Evolutionary conservation across 2,329 filamentous ascomycete species (phyloP).

Genomic region (Epicoccum sorghinum): DNA sequence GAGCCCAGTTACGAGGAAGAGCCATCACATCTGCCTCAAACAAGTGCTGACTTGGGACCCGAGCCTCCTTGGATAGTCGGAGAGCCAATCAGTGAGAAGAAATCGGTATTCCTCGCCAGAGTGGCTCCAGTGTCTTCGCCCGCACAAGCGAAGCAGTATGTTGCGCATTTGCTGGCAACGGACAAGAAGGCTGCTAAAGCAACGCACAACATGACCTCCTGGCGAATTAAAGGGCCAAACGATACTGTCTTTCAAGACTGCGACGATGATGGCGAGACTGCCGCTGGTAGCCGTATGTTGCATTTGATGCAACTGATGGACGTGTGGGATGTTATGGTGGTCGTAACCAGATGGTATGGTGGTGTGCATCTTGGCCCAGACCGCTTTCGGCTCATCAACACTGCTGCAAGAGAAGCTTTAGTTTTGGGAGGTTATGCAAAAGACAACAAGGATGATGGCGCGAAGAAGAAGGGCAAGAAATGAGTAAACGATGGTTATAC

Average conservation of each 20-base stretch:
- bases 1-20: constrained; percentile 14
- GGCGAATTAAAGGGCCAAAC: constrained; percentile 73
- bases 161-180: constrained; percentile 77
- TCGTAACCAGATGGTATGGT: constrained; percentile 95
- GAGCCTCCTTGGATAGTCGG: constrained; percentile 75
- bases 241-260: constrained; percentile 79
- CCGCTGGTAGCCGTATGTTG: constrained; percentile 82
- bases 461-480: constrained; percentile 44
- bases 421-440: constrained; percentile 74
- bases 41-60: constrained; percentile 36
- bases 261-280: constrained; percentile 94
- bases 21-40: not conserved
- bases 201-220: constrained; percentile 95
- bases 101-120: constrained; percentile 85
- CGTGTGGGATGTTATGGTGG: constrained; percentile 88
- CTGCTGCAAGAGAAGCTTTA: constrained; percentile 81
- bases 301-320: constrained; percentile 96
- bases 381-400: constrained; percentile 89
- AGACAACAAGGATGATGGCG: constrained; percentile 52
- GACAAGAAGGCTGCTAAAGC: constrained; percentile 86
- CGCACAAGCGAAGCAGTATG: constrained; percentile 70
- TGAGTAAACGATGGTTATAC: not conserved
- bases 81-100: constrained; percentile 76
- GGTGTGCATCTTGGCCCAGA: constrained; percentile 87
- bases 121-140: constrained; percentile 73